phyloP scores from a whole-genome alignment of 352 stramenopile genomes.

The Aphanomyces astaci region DNA sequence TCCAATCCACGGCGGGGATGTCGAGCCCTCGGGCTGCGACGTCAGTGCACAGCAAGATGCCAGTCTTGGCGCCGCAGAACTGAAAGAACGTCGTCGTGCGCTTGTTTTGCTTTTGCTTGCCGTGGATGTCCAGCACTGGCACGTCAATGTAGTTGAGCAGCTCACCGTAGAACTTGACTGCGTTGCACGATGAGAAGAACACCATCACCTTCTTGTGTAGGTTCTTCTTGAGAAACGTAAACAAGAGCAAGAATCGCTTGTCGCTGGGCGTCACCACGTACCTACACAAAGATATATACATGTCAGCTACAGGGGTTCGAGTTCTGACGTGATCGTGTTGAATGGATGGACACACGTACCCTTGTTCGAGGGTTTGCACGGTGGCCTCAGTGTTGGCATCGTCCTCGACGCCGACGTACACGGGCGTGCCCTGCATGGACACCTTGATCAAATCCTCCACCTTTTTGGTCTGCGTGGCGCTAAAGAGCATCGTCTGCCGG shows the following conservation, averaged over 20 bases:
- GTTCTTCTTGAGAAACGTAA: constrained; percentile 99
- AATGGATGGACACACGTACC: too few relatives aligned
- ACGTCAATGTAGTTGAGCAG: constrained; percentile 99
- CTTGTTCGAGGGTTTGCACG: constrained; percentile 92
- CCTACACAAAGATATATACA: not conserved
- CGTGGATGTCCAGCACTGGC: constrained; percentile 97
- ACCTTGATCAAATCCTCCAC: constrained; percentile 93
- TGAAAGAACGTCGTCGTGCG: constrained; percentile 99
- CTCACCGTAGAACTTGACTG: constrained; percentile 98
- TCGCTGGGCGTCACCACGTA: constrained; percentile 97
- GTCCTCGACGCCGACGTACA: constrained; percentile 96
- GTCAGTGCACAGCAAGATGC: constrained; percentile 98
- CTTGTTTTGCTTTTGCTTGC: constrained; percentile 98
- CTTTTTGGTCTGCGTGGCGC: constrained; percentile 97
- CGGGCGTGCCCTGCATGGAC: constrained; percentile 91
- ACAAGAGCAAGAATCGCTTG: constrained; percentile 98
- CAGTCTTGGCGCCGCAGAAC: constrained; percentile 96
- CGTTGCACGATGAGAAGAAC: constrained; percentile 88
- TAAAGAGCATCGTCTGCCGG: constrained; percentile 98
- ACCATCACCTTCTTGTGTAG: constrained; percentile 99
- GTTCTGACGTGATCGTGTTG: too few relatives aligned
- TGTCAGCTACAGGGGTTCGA: too few relatives aligned
- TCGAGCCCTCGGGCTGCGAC: constrained; percentile 96
- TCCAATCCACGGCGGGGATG: constrained; percentile 97
- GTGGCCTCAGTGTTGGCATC: constrained; percentile 85